Conservation (phyloP, 208 protist genomes). For the Phytomonas sp. region DNA sequence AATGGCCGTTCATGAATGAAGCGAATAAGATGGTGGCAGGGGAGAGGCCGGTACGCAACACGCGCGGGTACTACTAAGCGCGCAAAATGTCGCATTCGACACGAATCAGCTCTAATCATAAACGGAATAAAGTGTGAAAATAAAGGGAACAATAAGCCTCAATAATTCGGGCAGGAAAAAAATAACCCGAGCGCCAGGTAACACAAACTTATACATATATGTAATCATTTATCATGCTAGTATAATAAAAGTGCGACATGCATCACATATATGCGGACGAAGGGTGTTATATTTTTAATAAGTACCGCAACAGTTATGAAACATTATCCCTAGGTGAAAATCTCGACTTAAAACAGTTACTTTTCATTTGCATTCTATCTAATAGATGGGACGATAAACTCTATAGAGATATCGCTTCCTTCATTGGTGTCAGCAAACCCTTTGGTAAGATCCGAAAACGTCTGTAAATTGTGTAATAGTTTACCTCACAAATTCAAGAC, state of each 20-base stretch:
- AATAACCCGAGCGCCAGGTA: not conserved
- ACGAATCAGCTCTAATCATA: not conserved
- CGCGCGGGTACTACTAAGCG: not conserved
- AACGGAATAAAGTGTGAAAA: slow-evolving; percentile 10
- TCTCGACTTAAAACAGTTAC: not conserved
- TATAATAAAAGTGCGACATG: too few relatives aligned
- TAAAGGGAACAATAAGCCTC: not conserved
- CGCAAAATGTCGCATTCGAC: not conserved
- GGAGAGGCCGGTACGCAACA: not conserved
- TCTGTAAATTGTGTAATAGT: not conserved
- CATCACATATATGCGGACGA: too few relatives aligned
- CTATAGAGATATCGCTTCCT: not conserved
- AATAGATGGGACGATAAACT: not conserved
- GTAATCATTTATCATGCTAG: too few relatives aligned
- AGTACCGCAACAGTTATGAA: not conserved
- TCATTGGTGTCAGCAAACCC: not conserved
- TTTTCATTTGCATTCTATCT: not conserved
- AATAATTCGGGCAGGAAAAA: not conserved
- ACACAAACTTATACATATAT: not conserved
- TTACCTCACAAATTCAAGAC: not conserved
- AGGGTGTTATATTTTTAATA: too few relatives aligned
- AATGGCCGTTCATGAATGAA: slow-evolving; percentile 61
- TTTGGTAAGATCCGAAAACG: not conserved
- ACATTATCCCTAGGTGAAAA: not conserved
- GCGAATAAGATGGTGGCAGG: slow-evolving; percentile 10